These are phyloP conservation scores for Pseudonitzschia multiseries DNA, from an alignment of 108 stramenopile genomes.

Conservation along the genomic window DNA sequence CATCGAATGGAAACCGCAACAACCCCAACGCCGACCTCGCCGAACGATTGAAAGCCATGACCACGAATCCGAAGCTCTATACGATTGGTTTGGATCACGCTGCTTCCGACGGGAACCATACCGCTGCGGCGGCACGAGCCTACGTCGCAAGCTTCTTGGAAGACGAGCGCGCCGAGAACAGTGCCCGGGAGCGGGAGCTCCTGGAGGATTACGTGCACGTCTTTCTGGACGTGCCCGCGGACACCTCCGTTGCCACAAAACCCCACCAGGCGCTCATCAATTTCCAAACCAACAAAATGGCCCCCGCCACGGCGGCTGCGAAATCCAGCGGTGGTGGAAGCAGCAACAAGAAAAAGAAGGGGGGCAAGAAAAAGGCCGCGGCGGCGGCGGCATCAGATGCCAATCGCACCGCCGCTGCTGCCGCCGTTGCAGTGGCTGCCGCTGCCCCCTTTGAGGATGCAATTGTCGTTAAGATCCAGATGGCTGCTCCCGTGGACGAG, in stretches of 20 bases:
- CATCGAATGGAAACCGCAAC: background rate
- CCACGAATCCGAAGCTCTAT: conserved; percentile 47
- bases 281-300: conserved; percentile 38
- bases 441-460: conserved; percentile 18
- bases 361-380: conserved; percentile 20
- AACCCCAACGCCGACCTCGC: conserved; percentile 25
- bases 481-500: conserved; percentile 39
- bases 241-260: conserved; percentile 36
- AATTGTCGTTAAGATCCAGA: conserved; percentile 66
- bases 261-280: conserved; percentile 74
- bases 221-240: conserved; percentile 64
- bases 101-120: conserved; percentile 20
- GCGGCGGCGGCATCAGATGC: background rate
- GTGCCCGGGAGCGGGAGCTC: background rate
- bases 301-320: background rate
- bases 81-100: conserved; percentile 55
- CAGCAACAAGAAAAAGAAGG: conserved; percentile 21
- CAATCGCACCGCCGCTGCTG: background rate
- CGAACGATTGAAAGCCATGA: conserved; percentile 2
- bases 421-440: background rate
- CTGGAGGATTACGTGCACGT: conserved; percentile 47
- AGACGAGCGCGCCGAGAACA: conserved; percentile 8
- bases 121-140: conserved; percentile 39
- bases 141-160: background rate
- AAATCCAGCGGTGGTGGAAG: conserved; percentile 9